phyloP scores from a whole-genome alignment of 306 rosid species.

The Inga laurina region DNA sequence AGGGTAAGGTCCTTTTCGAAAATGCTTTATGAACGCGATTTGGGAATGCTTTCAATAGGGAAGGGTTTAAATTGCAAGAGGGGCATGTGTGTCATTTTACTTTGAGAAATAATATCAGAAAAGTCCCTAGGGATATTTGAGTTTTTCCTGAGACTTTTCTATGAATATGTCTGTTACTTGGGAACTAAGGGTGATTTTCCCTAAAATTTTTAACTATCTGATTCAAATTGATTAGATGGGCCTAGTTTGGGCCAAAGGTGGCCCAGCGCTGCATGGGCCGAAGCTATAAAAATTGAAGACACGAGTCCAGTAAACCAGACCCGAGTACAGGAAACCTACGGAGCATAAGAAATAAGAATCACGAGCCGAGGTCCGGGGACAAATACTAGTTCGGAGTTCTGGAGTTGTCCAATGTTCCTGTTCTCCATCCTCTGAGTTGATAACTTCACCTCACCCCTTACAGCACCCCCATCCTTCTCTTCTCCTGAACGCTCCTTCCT shows the following conservation, averaged over 20 bases:
- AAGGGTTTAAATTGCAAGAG: too few species aligned
- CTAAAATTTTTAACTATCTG: not conserved
- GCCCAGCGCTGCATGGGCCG: not conserved
- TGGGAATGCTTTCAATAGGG: too few species aligned
- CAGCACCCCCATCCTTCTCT: not conserved
- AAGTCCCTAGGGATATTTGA: too few species aligned
- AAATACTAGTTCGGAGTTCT: not conserved
- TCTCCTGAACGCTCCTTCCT: slow-evolving; percentile 28
- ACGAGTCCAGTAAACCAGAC: not conserved
- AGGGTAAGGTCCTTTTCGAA: too few species aligned
- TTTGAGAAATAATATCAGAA: too few species aligned
- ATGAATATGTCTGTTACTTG: too few species aligned
- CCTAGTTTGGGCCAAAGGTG: not conserved
- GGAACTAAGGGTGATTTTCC: too few species aligned
- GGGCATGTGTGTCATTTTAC: too few species aligned
- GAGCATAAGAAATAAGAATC: not conserved
- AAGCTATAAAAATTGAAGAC: not conserved
- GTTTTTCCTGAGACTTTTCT: too few species aligned
- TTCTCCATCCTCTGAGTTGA: not conserved
- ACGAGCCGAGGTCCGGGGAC: not conserved
- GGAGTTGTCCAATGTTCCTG: not conserved
- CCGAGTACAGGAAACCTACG: not conserved
- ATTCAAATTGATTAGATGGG: not conserved
- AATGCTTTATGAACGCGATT: too few species aligned
- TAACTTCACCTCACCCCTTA: not conserved